phyloP scores from a whole-genome alignment of 805 yeast genomes.

The Candida corydali region DNA sequence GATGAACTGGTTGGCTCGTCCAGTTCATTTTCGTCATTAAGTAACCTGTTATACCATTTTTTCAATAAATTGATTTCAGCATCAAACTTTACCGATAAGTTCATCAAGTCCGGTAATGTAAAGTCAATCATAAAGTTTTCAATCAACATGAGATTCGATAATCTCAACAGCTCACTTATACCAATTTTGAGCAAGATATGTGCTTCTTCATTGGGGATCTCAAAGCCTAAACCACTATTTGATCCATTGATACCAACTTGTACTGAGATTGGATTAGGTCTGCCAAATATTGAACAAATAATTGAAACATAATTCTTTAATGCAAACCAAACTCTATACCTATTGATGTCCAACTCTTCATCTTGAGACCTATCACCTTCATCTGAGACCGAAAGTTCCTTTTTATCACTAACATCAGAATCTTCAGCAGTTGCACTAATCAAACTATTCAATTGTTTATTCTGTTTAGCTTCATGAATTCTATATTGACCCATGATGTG shows the following conservation, averaged over 20 bases:
- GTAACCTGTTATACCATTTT: not conserved
- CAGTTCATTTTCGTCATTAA: conserved; percentile 9
- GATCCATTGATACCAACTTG: conserved; percentile 25
- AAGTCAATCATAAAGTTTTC: conserved; percentile 49
- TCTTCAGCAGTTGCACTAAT: conserved; percentile 8
- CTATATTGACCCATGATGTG: conserved; percentile 40
- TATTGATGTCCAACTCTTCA: conserved; percentile 29
- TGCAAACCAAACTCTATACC: conserved; percentile 49
- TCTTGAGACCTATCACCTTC: conserved; percentile 15
- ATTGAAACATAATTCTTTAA: conserved; percentile 44
- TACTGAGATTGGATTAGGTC: conserved; percentile 52
- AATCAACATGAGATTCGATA: conserved; percentile 46
- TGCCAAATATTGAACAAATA: conserved; percentile 46
- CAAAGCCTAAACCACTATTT: not conserved
- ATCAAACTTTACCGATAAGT: conserved; percentile 38
- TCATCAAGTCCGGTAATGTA: conserved; percentile 34
- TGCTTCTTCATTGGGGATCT: conserved; percentile 16
- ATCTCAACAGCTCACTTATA: conserved; percentile 45
- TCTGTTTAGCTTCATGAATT: conserved; percentile 3
- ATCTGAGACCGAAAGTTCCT: not conserved
- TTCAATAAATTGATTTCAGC: conserved; percentile 36
- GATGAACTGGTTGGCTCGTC: conserved; percentile 6
- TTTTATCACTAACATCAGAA: conserved; percentile 15
- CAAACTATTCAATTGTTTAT: conserved; percentile 1
- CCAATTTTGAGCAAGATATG: conserved; percentile 42